Evolutionary conservation across 2,329 filamentous ascomycete genomes (phyloP).

Genomic region (Aspergillus pseudotamarii): DNA sequence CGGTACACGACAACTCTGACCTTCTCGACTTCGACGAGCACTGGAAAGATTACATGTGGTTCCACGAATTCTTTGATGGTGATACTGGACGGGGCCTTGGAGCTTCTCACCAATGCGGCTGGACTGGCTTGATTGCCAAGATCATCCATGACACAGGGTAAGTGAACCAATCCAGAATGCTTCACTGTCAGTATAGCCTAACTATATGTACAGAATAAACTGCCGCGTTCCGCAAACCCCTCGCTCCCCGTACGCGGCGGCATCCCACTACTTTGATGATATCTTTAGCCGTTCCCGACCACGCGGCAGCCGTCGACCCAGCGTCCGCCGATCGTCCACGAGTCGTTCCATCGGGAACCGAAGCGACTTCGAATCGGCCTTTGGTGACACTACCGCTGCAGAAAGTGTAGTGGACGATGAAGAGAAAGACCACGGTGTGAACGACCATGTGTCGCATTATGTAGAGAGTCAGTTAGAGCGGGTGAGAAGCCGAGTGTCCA

Average conservation of each 20-base stretch:
- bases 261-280: conserved; percentile 95
- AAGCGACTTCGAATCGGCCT: conserved; percentile 70
- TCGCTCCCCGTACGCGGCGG: conserved; percentile 78
- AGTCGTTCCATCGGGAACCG: conserved; percentile 80
- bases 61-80: conserved; percentile 96
- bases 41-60: conserved; percentile 94
- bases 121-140: conserved; percentile 93
- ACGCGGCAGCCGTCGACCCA: conserved; percentile 49
- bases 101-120: conserved; percentile 92
- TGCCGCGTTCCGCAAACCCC: conserved; percentile 93
- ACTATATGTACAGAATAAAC: conserved; percentile 64
- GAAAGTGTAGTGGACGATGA: conserved; percentile 41
- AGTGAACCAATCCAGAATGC: conserved; percentile 36
- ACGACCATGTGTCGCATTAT: conserved; percentile 77
- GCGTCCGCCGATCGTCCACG: conserved; percentile 76
- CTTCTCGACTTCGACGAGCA: conserved; percentile 86
- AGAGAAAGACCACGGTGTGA: conserved; percentile 42
- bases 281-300: conserved; percentile 66
- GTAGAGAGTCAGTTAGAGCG: conserved; percentile 78
- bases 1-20: conserved; percentile 83
- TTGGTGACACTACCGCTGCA: conserved; percentile 31
- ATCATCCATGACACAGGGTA: conserved; percentile 98
- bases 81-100: conserved; percentile 87
- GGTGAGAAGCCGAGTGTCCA: conserved; percentile 63
- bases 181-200: conserved; percentile 37